phyloP scores from a whole-genome alignment of 371 early-diverging fungal species.

The Syncephalastrum monosporum region DNA sequence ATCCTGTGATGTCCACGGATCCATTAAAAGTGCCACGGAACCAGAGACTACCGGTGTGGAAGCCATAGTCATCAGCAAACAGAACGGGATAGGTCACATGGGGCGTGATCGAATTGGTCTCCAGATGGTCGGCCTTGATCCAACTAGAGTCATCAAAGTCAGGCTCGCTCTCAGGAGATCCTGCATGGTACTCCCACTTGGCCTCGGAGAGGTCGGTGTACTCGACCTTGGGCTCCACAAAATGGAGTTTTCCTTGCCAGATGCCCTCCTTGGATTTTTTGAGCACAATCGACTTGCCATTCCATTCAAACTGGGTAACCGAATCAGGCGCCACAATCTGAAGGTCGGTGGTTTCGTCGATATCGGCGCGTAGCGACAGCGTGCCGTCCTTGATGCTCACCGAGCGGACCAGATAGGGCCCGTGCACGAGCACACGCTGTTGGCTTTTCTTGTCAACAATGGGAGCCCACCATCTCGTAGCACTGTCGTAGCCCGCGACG shows the following conservation, averaged over 20 bases:
- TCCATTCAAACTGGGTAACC: no score
- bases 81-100: slow-evolving; percentile 11
- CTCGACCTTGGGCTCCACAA: no score
- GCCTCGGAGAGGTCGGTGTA: no score
- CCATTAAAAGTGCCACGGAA: slow-evolving; percentile 14
- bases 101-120: slow-evolving; percentile 11
- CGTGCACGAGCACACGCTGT: no score
- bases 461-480: slow-evolving; percentile 22
- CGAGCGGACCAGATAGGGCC: no score
- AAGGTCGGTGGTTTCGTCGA: no score
- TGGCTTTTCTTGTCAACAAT: slow-evolving; percentile 1
- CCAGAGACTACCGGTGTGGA: slow-evolving; percentile 15
- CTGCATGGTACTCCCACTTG: neutral
- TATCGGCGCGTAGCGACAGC: no score
- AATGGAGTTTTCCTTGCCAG: no score
- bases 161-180: slow-evolving; percentile 9
- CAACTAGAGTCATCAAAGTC: slow-evolving; percentile 13
- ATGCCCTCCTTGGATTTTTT: no score
- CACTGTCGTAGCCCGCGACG: slow-evolving; percentile 14
- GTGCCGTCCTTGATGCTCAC: no score
- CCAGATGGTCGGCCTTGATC: slow-evolving; percentile 9
- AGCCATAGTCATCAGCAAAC: slow-evolving; percentile 15
- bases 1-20: neutral
- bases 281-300: no score
- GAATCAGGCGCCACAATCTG: no score